Evolutionary conservation across 139 green algal species (phyloP), one percentile per base, ranked within the genome.

Genomic region (Coelastrella sp.): DNA sequence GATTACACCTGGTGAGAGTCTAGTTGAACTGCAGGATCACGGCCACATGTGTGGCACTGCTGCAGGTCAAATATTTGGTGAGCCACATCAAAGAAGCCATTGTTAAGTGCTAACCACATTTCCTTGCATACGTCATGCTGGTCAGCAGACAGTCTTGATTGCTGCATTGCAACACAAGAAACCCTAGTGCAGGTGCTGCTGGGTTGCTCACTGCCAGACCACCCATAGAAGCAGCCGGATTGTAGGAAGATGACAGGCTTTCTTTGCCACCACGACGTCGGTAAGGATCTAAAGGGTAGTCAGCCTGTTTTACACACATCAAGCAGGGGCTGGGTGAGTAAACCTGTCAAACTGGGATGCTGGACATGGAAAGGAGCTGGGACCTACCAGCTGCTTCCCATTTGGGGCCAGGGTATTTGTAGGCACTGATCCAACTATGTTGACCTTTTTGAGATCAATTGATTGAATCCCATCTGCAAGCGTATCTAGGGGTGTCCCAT

Each of bases 271-370:
- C 91, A 43, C 94, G 87, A 8, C 91, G 83, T 17, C 88, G 84
- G 45, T 91, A 88, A 1, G 94, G 93, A 53, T 95, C 92, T 4
- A 97, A 86, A 57, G 93, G 88, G 78, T 95, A 96, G 69, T 97
- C 94, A 35, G 90, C 92, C 93, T 96, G n/a, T n/a, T n/a, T n/a
- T n/a, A 89, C 83, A 59, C 1, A 19, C 23, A 15, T 25, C 32
- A 25, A 35, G 59, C 8, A 13, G 27, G 59, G 19, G 6, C 13
- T 30, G 13, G 59, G 13, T 5, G 19, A 35, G 30, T 67, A n/a
- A n/a, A n/a, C n/a, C n/a, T n/a, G n/a, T n/a, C n/a, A n/a, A n/a
- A n/a, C n/a, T n/a, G n/a, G n/a, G n/a, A n/a, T n/a, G n/a, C n/a
- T n/a, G n/a, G n/a, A n/a, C n/a, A n/a, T 27, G 11, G 19, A 17